Evolutionary conservation across 495 filamentous ascomycete genomes (phyloP), one percentile per base, ranked within the genome.

Genomic region (Letharia lupina): DNA sequence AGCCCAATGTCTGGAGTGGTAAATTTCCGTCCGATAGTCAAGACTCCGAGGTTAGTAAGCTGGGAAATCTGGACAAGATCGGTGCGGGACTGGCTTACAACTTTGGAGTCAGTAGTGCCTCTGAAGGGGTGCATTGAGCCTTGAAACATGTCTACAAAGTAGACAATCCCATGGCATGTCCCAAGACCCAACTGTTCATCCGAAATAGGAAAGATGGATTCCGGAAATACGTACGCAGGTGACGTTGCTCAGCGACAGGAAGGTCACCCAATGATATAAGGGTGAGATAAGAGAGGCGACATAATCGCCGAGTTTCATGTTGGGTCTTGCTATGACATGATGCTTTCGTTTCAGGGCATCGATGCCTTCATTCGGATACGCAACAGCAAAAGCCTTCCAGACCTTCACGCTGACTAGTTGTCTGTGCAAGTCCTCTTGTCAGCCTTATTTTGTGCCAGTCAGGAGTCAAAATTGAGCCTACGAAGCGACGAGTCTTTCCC

Each of bases 371-470:
- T 68, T 35, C 12, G 61, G 70, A 44, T 69, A 73, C 37, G 67
- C 64, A 58, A 47, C 57, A 23, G 63, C 68, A 60, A 75, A 75
- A 20, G 60, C 58, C 45, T 68, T 71, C 73, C 73, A 75, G 20
- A 69, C 41, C 20, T 67, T 65, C 40, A 74, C 60, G 54, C 73
- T 74, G 60, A 71, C 66, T 3, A 75, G 16, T 12, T 70, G 60
- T 15, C 72, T 74, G n/a, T 37, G 39, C 4, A 23, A 12, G n/a
- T 9, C 45, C 31, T 45, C 48, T 41, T 13, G 37, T 64, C 23
- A 67, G 64, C 37, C 15, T 16, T n/a, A 2, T 31, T 16, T 15
- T 23, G 15, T 44, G 44, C 18, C n/a, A 57, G 13, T 33, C 9
- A 23, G n/a, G 11, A 42, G 35, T 47, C 39, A 18, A 18, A 58